phyloP scores from a whole-genome alignment of 371 early-diverging fungal species.

The Haplosporangium sp. region DNA sequence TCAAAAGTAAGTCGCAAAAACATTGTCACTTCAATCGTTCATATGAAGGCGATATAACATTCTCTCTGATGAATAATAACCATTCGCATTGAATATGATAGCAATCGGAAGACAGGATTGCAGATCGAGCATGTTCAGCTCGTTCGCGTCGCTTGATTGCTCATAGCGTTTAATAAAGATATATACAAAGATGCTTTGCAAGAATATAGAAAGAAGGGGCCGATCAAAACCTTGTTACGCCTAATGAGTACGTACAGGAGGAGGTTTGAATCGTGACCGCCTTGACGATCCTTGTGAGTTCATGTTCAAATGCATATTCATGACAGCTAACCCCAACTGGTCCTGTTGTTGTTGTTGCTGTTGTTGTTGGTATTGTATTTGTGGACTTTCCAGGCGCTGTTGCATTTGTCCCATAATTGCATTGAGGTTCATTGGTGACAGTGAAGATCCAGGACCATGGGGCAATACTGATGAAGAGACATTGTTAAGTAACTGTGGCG shows the following conservation, averaged over 20 bases:
- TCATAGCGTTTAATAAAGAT: too few relatives aligned
- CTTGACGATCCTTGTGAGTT: constrained; percentile 39
- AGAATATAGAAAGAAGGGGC: background rate
- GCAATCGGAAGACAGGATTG: constrained; percentile 26
- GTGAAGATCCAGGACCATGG: constrained; percentile 3
- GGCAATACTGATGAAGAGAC: constrained; percentile 15
- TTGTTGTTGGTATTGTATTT: constrained; percentile 4
- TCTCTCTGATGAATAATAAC: too few relatives aligned
- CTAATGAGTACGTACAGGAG: constrained; percentile 30
- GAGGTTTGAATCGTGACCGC: constrained; percentile 40
- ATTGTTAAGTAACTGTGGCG: constrained; percentile 13
- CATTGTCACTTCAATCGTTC: background rate
- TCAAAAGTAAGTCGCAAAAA: constrained; percentile 1
- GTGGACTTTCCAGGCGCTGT: constrained; percentile 4
- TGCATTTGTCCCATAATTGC: constrained; percentile 18
- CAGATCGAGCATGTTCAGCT: constrained; percentile 35
- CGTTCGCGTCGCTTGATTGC: constrained; percentile 1
- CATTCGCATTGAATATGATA: constrained; percentile 4
- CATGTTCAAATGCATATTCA: constrained; percentile 41
- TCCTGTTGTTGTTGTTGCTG: constrained; percentile 11
- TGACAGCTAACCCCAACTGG: constrained; percentile 26
- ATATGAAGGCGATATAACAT: too few relatives aligned
- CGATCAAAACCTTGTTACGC: background rate
- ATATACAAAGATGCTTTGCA: background rate
- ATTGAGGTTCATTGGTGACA: constrained; percentile 15